Conservation (phyloP, 805 yeast genomes). For the Candida incommunis region DNA sequence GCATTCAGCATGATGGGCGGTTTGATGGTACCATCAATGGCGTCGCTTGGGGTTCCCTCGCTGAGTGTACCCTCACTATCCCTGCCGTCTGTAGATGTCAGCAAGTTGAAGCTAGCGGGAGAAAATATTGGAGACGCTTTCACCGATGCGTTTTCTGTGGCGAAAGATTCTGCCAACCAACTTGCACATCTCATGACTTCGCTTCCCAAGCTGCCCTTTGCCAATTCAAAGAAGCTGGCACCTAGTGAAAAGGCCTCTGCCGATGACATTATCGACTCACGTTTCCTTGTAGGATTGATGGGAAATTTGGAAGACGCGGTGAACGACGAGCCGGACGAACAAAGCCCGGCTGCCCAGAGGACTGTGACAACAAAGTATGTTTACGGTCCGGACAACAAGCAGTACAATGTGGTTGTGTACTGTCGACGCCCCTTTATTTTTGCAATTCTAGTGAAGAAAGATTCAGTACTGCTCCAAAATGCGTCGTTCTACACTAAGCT, state of each 20-base stretch:
- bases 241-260: conserved; percentile 2
- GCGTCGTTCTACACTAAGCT: conserved; percentile 7
- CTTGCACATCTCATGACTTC: neutral
- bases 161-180: neutral
- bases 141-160: conserved; percentile 4
- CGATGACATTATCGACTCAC: conserved; percentile 10
- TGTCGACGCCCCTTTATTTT: conserved; percentile 14
- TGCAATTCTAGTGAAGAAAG: conserved; percentile 8
- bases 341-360: neutral
- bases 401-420: conserved; percentile 11
- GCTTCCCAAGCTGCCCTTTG: neutral
- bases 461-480: neutral
- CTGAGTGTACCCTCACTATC: neutral
- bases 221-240: neutral
- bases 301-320: conserved; percentile 9
- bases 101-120: conserved; percentile 2
- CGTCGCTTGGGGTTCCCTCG: neutral
- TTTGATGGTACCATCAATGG: neutral
- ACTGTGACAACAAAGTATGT: neutral
- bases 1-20: neutral
- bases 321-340: neutral
- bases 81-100: neutral
- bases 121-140: conserved; percentile 5
- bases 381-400: conserved; percentile 2
- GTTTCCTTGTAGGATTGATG: conserved; percentile 11